A percentile compares a stretch with the other conserved stretches of the same genome.
These are phyloP conservation scores for Phytophthora fragariaefolia DNA, from an alignment of 352 stramenopile genomes.

Conservation along the genomic window DNA sequence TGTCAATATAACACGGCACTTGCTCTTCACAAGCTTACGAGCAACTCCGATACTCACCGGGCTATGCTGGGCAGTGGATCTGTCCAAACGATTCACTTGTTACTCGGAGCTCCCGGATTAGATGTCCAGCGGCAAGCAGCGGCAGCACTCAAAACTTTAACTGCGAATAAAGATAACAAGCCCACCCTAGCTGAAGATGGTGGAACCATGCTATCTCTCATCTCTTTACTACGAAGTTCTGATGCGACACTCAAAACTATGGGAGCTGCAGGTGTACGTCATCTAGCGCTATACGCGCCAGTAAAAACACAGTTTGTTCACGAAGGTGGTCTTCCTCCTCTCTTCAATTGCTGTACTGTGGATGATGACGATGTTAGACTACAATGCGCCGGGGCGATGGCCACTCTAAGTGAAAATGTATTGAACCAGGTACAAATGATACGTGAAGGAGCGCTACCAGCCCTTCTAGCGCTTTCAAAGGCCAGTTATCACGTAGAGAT, in stretches of 20 bases:
- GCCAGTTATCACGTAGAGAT: conserved; percentile 79
- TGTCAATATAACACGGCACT: conserved; percentile 91
- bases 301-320: conserved; percentile 76
- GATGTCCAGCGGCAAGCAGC: conserved; percentile 91
- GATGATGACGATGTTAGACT: conserved; percentile 85
- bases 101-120: conserved; percentile 75
- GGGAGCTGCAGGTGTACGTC: conserved; percentile 85
- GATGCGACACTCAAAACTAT: conserved; percentile 89
- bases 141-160: conserved; percentile 92
- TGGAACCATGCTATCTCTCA: conserved; percentile 79
- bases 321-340: conserved; percentile 67
- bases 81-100: conserved; percentile 68
- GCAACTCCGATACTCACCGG: conserved; percentile 75
- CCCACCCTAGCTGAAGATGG: conserved; percentile 88
- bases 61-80: conserved; percentile 67
- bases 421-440: conserved; percentile 92
- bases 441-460: conserved; percentile 73
- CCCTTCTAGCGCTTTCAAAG: conserved; percentile 69
- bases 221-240: conserved; percentile 79
- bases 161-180: conserved; percentile 92
- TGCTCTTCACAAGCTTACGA: conserved; percentile 89
- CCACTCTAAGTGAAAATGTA: conserved; percentile 93
- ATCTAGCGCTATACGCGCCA: conserved; percentile 85
- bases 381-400: conserved; percentile 90
- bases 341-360: conserved; percentile 69